phyloP scores from a whole-genome alignment of 2,329 filamentous ascomycete species.

The Hymenoscyphus repandus region DNA sequence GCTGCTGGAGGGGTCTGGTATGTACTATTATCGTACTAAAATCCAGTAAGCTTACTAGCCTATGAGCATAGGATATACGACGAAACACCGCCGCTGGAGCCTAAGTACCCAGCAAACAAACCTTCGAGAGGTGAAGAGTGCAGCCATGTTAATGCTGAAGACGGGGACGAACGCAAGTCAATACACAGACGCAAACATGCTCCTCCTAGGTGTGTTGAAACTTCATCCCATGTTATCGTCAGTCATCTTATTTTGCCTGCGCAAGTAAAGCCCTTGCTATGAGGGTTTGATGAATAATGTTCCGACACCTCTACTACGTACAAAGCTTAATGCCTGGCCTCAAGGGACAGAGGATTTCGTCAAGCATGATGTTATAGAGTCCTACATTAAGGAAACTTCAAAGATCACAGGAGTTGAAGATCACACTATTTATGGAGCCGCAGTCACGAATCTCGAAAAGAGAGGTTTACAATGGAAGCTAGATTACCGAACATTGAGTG shows the following conservation, averaged over 20 bases:
- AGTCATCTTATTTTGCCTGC: constrained; percentile 22
- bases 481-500: neutral
- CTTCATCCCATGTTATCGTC: no score
- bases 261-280: constrained; percentile 26
- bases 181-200: no score
- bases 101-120: neutral
- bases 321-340: constrained; percentile 24
- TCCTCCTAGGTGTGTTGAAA: neutral
- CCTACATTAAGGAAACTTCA: constrained; percentile 22
- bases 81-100: constrained; percentile 8
- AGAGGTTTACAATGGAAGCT: constrained; percentile 19
- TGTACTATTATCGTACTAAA: neutral
- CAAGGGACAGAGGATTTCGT: constrained; percentile 23
- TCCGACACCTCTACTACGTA: constrained; percentile 19
- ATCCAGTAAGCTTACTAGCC: neutral
- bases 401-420: constrained; percentile 15
- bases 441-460: constrained; percentile 23
- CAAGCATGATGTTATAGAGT: constrained; percentile 18
- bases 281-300: constrained; percentile 25
- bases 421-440: constrained; percentile 20
- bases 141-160: neutral
- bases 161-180: neutral
- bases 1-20: constrained; percentile 51
- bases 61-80: constrained; percentile 20
- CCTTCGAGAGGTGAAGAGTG: neutral